phyloP scores from a whole-genome alignment of 2,329 filamentous ascomycete genomes.

The Phialophora verrucosa region DNA sequence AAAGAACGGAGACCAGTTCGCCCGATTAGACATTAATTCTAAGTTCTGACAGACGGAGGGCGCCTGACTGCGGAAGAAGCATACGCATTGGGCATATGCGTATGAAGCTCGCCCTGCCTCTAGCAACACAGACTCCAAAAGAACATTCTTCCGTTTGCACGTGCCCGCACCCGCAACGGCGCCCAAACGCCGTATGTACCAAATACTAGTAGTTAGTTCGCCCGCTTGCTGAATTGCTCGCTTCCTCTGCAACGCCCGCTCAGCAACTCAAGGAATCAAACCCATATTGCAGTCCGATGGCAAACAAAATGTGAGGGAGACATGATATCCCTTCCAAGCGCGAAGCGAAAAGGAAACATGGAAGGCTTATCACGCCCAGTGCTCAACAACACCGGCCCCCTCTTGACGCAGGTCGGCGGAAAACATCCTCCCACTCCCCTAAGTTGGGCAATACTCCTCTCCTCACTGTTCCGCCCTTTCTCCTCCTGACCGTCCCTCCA shows the following conservation, averaged over 20 bases:
- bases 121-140: background rate
- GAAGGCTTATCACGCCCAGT: background rate
- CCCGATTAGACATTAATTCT: constrained; percentile 2
- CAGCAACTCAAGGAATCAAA: too few species aligned
- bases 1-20: background rate
- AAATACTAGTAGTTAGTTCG: background rate
- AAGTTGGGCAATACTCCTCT: constrained; percentile 44
- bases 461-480: constrained; percentile 42
- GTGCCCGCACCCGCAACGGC: background rate
- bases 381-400: constrained; percentile 34
- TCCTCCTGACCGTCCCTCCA: constrained; percentile 47
- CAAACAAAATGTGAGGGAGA: background rate
- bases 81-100: background rate
- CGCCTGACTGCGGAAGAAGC: background rate
- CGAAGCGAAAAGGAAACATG: background rate
- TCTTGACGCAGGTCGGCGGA: constrained; percentile 42
- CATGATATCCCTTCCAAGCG: background rate
- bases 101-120: background rate
- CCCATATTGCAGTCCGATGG: background rate
- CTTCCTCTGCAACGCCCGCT: background rate
- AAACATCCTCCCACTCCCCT: constrained; percentile 59
- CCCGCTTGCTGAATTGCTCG: background rate
- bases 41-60: background rate
- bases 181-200: background rate
- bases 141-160: background rate